Evolutionary conservation across 1,139 yeast genomes (phyloP), one percentile per base, ranked within the genome.

Genomic region (Nakaseomyces uthaithaninus): DNA sequence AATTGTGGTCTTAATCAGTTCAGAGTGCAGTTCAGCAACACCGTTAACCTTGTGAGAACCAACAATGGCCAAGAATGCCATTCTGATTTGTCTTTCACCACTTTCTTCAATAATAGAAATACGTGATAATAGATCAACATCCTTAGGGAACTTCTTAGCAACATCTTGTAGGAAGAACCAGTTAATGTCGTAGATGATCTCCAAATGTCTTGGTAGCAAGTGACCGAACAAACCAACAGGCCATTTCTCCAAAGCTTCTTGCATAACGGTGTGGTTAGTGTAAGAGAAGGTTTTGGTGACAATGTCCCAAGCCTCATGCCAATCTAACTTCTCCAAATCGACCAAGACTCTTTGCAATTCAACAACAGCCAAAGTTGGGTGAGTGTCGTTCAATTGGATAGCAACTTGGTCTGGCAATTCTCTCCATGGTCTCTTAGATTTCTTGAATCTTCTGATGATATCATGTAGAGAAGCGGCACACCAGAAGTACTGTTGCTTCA

Each of bases 401-500:
- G 95, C 95, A 46, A 84, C 76, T 58, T 81, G 81, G 45, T 84
- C 93, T 25, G 95, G 76, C 61, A 87, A 83, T 57, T 80, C 86
- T 34, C 69, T 59, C 94, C 95, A 87, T 40, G 86, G 74, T 57
- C 80, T 75, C 55, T 77, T 77, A 41, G 78, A 64, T 67, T 87
- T 87, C 63, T 86, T 80, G 68, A 84, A 87, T 57, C 97, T 76
- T 60, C 96, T 80, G 37, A 87, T 77, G 54, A 89, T 87, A 62
- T 89, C 97, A 55, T 83, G 87, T 50, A 89, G 72, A 8, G 95
- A 84, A 36, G 96, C 96, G 39, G 94, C 80, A 42, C 89, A 95
- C 97, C 97, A 89, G 65, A 89, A 89, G 66, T 85, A 89, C 65
- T 89, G 96, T 66, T 89, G 96, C 64, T 87, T 89, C 62, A 89